Percentiles rank a stretch among this genome's conserved stretches.
Evolutionary conservation across 257 asterid species (phyloP).

Genomic region (Leonotis leonurus): DNA sequence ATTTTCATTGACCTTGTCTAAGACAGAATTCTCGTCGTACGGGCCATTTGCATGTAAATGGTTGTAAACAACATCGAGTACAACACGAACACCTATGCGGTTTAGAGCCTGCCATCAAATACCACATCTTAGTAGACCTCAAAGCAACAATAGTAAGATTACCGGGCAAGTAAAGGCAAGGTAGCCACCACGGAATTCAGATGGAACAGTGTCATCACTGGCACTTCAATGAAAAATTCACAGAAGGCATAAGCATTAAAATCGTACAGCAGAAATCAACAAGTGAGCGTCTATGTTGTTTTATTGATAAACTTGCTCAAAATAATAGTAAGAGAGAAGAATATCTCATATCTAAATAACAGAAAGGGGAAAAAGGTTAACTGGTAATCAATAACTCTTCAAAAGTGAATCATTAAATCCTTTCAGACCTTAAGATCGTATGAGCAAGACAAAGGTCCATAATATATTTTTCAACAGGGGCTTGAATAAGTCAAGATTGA

Average conservation of each 20-base stretch:
- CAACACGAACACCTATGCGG: too few relatives aligned
- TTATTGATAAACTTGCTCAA: background rate
- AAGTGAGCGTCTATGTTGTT: background rate
- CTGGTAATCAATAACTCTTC: background rate
- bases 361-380: background rate
- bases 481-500: constrained; percentile 6
- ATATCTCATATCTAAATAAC: background rate
- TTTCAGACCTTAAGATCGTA: background rate
- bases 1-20: too few relatives aligned
- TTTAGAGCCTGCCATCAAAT: too few relatives aligned
- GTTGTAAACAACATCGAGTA: too few relatives aligned
- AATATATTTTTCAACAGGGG: background rate
- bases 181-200: constrained; percentile 76
- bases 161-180: constrained; percentile 76
- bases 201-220: constrained; percentile 60
- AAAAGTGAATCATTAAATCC: background rate
- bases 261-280: too few relatives aligned
- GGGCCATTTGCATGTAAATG: too few relatives aligned
- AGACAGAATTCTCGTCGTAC: too few relatives aligned
- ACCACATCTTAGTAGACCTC: too few relatives aligned
- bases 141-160: too few relatives aligned
- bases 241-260: constrained; percentile 2
- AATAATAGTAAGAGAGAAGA: background rate
- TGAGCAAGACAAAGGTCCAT: too few relatives aligned
- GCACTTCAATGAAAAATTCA: constrained; percentile 42